Base-by-base conservation (phyloP, 768 basidiomycete genomes). In the Cyclocybe cylindracea region DNA sequence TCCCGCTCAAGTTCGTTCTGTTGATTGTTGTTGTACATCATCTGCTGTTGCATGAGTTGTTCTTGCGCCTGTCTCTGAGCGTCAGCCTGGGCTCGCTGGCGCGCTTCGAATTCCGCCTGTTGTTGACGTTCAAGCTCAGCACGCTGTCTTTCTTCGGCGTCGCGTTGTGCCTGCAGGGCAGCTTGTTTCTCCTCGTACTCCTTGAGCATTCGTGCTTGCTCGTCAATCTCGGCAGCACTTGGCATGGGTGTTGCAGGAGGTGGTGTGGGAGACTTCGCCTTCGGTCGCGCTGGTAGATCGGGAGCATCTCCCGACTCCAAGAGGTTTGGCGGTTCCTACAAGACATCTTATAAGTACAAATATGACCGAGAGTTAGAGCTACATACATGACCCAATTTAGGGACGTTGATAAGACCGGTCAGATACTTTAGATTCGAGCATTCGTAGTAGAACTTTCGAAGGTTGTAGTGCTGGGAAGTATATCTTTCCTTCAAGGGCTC, bases 361-460 rank as follows among this genome's bases (percentile, higher is more conserved):
- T 35, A 13, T 16, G 19, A 41, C 14, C 33, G 10, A 50, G 31
- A 48, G 47, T 41, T 53, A 16, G 13, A 14, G 10, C 11, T 14
- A 61, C 82, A 38, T 62, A 93, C 94, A 65, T 91, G 86, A 40
- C 94, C 96, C 34, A 99, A 80, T 69, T 98, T 99, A 9, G 97
- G 97, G 2, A 99, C 95, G 68, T 98, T 99, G 64, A 98, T 97
- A 32, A 99, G 80, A 40, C 95, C 92, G 8, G 97, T 99, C 46
- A 99, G 73, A 70, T 97, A 99, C 69, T 97, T 98, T 59, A 99
- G 82, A 72, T 98, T 98, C 8, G 94, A 97, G 67, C 97, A 99
- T 67, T 99, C 97, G 67, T 98, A 98, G 76, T 98, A 98, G 74
- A 97, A 99, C 68, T 96, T 94, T 56, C 97, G 87, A 8, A 99